Base-by-base conservation (phyloP, 2,329 filamentous ascomycete genomes). In the Penicillium expansum region DNA sequence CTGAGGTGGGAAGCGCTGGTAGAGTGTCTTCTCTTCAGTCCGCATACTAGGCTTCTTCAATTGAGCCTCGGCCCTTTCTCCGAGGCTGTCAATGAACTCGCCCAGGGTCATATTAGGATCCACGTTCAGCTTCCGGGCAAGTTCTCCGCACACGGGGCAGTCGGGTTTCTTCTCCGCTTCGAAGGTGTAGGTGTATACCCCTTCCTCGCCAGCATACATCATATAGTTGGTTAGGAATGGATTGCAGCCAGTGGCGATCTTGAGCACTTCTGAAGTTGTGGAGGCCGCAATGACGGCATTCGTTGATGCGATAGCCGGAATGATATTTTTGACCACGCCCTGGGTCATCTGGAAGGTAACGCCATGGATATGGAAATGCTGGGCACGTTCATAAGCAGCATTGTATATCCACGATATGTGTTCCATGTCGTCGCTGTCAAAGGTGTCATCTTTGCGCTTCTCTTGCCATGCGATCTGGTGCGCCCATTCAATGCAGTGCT, bases 281-380 rank as follows among this genome's bases (percentile, higher is more conserved):
- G 90, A 89, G 1, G 93, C 94, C 1, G 94, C 94, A 62, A 99
- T 90, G 67, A 99, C 94, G 56, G 94, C 93, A 72, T 99, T 99
- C 7, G 94, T 99, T 1, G 92, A 96, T 18, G 94, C 94, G 69
- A 99, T 99, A 29, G 94, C 95, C 0, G 94, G 94, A 60, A 99
- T 99, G 74, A 99, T 99, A 76, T 99, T 99, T 77, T 99, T 99
- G 68, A 99, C 91, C 2, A 97, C 95, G 55, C 94, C 95, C 73
- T 99, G 94, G 0, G 95, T 97, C 74, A 97, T 86, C 6, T 90
- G 88, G 75, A 99, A 99, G 1, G 94, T 97, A 56, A 99, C 91
- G 9, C 94, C 95, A 0, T 86, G 75, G 66, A 99, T 99, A 67
- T 89, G 88, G 77, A 96, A 99, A 70, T 99, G 90, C 56, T 87